Base-by-base conservation (phyloP, 2,329 filamentous ascomycete genomes). In the Trichoderma brevicompactum region DNA sequence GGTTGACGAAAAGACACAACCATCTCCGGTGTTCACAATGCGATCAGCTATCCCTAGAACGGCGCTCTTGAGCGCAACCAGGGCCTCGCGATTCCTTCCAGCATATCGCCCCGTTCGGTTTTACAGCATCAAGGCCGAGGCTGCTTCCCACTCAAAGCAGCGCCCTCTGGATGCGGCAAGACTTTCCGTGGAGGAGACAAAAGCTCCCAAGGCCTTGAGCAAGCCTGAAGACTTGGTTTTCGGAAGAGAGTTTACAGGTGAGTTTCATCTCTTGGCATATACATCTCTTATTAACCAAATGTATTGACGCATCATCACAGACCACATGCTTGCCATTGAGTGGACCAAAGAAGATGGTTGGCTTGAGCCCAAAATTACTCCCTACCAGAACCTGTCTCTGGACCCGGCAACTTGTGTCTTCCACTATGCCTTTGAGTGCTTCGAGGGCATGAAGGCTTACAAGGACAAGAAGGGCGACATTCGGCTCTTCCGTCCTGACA, bases 401-500 rank as follows among this genome's bases (percentile, higher is more conserved):
- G 95, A 98, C 78, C 95, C 95, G 32, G 92, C 95, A 49, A 95
- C 92, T 40, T 98, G 94, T 81, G 95, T 98, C 68, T 94, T 99
- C 81, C 95, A 99, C 85, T 99, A 99, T 80, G 95, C 92, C 55
- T 98, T 98, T 76, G 92, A 96, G 79, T 95, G 91, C 78, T 99
- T 99, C 79, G 95, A 99, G 83, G 95, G 95, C 72, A 97, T 98
- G 93, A 99, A 99, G 83, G 95, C 95, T 67, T 99, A 99, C 85
- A 96, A 94, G 79, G 92, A 96, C 81, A 87, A 85, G 73, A 76
- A 87, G 49, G 92, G 92, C 72, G 81, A 88, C 66, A 87, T 97
- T 71, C 89, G 94, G 64, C 83, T 99, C 63, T 99, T 99, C 85
- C 88, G 95, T 40, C 95, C 95, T 2, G 90, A 96, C 77, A 95